Evolutionary conservation across 2,329 filamentous ascomycete species (phyloP), one percentile per base, ranked within the genome.

Genomic region (Colletotrichum sp.): DNA sequence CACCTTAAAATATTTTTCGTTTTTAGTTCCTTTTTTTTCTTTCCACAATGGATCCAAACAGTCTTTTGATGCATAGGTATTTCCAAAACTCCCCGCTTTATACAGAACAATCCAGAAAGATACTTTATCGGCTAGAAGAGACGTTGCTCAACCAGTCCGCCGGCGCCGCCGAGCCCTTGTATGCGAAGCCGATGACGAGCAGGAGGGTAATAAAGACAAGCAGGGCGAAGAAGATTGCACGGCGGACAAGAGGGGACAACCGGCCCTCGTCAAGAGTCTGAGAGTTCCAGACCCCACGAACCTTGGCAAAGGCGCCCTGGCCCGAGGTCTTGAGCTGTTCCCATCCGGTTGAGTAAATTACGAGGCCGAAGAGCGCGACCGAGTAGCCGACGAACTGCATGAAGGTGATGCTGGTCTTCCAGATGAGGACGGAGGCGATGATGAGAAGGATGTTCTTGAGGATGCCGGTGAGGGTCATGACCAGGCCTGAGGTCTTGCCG

Each of bases 381-480:
- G 89, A 87, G 88, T 98, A 98, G 79, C 95, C 95, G 82, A 96
- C 89, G 80, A 92, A 91, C 86, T 98, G 95, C 72, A 95, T 89
- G 28, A 86, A 82, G 24, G 92, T 90, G 81, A 97, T 93, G 36
- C 91, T 90, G 72, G 95, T 95, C 79, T 90, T 88, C 93, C 95
- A 97, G 83, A 96, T 93, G 82, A 95, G 84, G 85, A 97, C 94
- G 69, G 94, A 95, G 75, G 92, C 90, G 77, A 90, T 88, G 78
- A 98, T 95, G 71, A 98, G 92, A 75, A 98, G 91, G 77, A 98
- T 96, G 84, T 96, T 95, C 87, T 98, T 98, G 81, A 97, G 91
- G 78, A 98, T 95, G 83, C 95, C 95, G 75, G 93, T 96, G 28
- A 98, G 91, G 39, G 95, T 96, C 87, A 98, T 94, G 80, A 96